Base-by-base conservation (phyloP, 768 basidiomycete species). In the Pisolithus albus region DNA sequence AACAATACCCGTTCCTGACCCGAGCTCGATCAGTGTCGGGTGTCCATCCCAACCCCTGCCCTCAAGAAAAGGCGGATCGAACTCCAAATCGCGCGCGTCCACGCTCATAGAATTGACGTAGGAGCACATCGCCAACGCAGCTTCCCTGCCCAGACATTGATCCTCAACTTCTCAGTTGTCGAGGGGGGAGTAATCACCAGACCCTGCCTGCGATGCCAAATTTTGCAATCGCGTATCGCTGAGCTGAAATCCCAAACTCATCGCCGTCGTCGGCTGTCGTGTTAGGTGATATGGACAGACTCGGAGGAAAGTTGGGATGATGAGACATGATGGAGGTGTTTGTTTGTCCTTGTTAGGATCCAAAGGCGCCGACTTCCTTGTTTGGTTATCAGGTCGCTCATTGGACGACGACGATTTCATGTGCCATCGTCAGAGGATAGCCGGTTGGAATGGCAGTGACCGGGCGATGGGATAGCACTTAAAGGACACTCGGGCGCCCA, bases 161-260 rank as follows among this genome's bases (percentile, higher is more conserved):
- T 45, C 43, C 49, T 34, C 40, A 37, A 53, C 23, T 42, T 10
- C 23, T 21, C 30, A 18, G 36, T 26, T 9, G 38, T 39, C 28
- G 21, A 55, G 30, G 52, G 34, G 37, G n/a, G 42, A 47, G 48
- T 56, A 61, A 64, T 72, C 73, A 88, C 91, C 90, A 92, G 44
- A 93, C 82, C 66, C 87, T 75, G 30, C 89, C 88, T 7, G 89
- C 91, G 51, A 93, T 92, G 5, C 90, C 89, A 62, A 86, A 91
- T 57, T 71, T 71, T 15, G 72, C 67, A 49, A 92, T 92, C 5
- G 85, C 80, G 15, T 72, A 64, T 52, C 70, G 70, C 64, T 87
- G 86, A 42, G 67, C 70, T 44, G 56, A 58, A 19, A 56, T 52
- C 24, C 67, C 63, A 34, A 76, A 72, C 0, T 47, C 42, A 37